Evolutionary conservation across 176 grass and related monocot species (phyloP), one percentile per base, ranked within the genome.

Genomic region (Hyparrhenia diplandra): DNA sequence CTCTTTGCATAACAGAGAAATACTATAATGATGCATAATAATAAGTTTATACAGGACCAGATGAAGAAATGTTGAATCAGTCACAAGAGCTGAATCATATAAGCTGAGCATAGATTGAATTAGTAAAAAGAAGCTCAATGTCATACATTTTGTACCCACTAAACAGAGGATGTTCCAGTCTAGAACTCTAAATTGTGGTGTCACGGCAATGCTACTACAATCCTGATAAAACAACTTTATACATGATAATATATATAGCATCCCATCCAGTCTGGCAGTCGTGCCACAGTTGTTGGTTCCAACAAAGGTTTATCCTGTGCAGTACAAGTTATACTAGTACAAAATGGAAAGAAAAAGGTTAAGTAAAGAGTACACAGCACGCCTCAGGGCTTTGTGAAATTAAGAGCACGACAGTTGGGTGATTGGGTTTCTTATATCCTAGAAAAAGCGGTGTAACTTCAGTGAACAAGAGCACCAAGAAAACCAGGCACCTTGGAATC

Each of bases 391-490:
- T 51, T 18, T 4, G 13, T 35, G n/a, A n/a, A 35, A 35, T 35
- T 43, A 43, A 43, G 43, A 16, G 43, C 13, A 46, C 43, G 13
- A 46, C 4, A 5, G 43, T 13, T 52, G 4, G 17, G 30, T 52
- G 39, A 42, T 62, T 80, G 30, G 27, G 18, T 13, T 69, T 66
- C n/a, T 60, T 77, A 62, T 73, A 58, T 64, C 31, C 13, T 73
- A 16, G 3, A n/a, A 11, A 74, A 57, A 51, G 13, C 37, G 14
- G n/a, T n/a, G 52, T 52, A 21, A 40, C 39, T 47, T 79, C 30
- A n/a, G 70, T n/a, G 31, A 85, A 40, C 55, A n/a, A 64, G 66
- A 71, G 83, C 10, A 82, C 55, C 27, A 36, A 69, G 23, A n/a
- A 75, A 36, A 68, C 23, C 54, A 86, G 52, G 65, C 7, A 17